phyloP scores from a whole-genome alignment of 257 asterid genomes.

The Nicotiana sylvestris region DNA sequence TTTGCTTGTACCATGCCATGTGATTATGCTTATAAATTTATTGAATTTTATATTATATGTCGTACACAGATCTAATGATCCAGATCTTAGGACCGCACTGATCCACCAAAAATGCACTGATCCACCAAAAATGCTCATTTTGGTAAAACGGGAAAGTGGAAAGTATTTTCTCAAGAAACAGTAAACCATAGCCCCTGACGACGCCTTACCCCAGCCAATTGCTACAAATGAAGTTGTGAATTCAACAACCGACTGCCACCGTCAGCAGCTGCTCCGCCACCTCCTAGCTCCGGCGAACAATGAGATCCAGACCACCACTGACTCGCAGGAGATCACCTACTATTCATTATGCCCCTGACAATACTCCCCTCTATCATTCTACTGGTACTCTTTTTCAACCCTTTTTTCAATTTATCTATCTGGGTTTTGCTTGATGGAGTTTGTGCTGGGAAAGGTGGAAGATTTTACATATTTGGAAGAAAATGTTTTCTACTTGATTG shows the following conservation, averaged over 20 bases:
- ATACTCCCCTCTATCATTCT: background rate
- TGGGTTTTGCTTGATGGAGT: background rate
- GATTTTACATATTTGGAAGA: background rate
- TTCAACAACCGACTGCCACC: background rate
- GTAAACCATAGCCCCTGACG: background rate
- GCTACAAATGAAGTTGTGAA: background rate
- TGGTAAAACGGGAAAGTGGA: background rate
- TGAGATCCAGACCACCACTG: constrained; percentile 5
- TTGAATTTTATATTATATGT: background rate
- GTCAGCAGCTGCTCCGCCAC: background rate
- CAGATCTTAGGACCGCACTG: background rate
- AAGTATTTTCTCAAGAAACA: background rate
- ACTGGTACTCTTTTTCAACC: constrained; percentile 2
- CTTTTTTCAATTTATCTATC: background rate
- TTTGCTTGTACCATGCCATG: background rate
- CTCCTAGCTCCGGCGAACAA: background rate
- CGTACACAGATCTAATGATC: constrained; percentile 9
- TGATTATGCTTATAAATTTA: background rate
- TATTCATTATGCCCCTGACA: background rate
- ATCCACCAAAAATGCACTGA: background rate
- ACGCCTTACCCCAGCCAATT: background rate
- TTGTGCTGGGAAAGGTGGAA: background rate
- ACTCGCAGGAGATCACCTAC: constrained; percentile 5
- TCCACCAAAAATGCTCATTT: background rate
- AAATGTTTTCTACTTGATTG: background rate